Evolutionary conservation across 169 alveolate genomes (phyloP).

Genomic region (Cryptosporidium bovis): DNA sequence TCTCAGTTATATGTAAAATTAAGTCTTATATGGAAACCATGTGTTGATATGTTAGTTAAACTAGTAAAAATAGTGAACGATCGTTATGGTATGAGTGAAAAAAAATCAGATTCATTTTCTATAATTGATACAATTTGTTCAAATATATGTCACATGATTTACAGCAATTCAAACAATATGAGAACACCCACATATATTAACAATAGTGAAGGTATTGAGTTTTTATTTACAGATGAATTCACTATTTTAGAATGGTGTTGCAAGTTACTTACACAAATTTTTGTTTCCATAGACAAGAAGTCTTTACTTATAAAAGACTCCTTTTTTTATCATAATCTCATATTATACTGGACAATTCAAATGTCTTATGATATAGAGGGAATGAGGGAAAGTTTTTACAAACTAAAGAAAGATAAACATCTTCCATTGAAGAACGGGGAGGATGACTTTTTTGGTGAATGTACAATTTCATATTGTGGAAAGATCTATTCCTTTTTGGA

Average conservation of each 20-base stretch:
- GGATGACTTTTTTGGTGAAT: too few relatives aligned
- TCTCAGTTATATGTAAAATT: constrained; percentile 39
- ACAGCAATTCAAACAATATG: not conserved
- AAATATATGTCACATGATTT: not conserved
- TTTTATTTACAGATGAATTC: constrained; percentile 12
- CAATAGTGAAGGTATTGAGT: not conserved
- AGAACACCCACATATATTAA: too few relatives aligned
- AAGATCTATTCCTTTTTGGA: too few relatives aligned
- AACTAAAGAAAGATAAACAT: not conserved
- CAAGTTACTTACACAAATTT: constrained; percentile 26
- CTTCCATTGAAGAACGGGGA: not conserved
- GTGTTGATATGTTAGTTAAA: constrained; percentile 14
- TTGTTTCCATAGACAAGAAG: too few relatives aligned
- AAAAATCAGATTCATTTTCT: not conserved
- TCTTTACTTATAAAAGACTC: not conserved
- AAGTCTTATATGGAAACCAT: constrained; percentile 52
- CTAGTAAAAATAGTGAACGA: not conserved
- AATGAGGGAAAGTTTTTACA: constrained; percentile 8
- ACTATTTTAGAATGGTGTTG: constrained; percentile 23
- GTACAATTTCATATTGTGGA: too few relatives aligned
- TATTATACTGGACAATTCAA: constrained; percentile 35
- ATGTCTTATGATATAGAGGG: constrained; percentile 33
- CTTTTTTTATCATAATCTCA: not conserved
- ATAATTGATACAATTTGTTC: not conserved
- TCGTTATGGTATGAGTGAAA: not conserved